Base-by-base conservation (phyloP, 805 yeast genomes). In the Saturnispora saitoi region DNA sequence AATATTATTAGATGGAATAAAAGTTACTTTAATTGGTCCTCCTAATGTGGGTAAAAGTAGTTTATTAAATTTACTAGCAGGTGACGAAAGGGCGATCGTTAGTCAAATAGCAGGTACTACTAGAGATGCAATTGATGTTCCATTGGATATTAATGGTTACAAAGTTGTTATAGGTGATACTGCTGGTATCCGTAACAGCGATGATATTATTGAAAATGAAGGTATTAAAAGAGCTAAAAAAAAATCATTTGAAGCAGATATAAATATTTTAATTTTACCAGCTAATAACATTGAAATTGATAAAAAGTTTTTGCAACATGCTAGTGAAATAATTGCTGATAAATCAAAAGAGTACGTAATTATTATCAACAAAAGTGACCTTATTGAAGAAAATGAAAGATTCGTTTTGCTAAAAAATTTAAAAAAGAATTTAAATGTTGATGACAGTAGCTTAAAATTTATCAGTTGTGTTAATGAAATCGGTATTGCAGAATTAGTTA, bases 21-120 rank as follows among this genome's bases (percentile, higher is more conserved):
- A 77, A 49, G 58, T 90, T 24, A 79, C 83, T 0, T 67, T 93
- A 9, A 54, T 90, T 12, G 99, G 99, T 0, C 93, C 95, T 6
- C 96, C 99, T 1, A 93, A 93, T 64, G 96, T 96, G 1, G 99
- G 99, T 0, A 93, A 93, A 61, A 89, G 96, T 3, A 86, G 96
- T 1, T 66, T 93, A 10, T 64, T 93, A 45, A 93, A 93, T 58
- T 59, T 67, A n/a, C 63, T 93, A 7, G 87, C 90, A 0, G 74
- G 81, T 50, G 77, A 84, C 20, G 95, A 89, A 20, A 84, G 88
- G 15, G 95, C 96, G 0, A 88, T 93, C 34, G 98, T 93, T 1
- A 87, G 96, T 60, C 80, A 80, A 34, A 77, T 86, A 4, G 95
- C 95, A 2, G 99, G 99, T 0, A 93, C 99, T 0, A 93, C 99